Evolutionary conservation across 2,329 filamentous ascomycete species (phyloP), one percentile per base, ranked within the genome.

Genomic region (Apiospora aurea): DNA sequence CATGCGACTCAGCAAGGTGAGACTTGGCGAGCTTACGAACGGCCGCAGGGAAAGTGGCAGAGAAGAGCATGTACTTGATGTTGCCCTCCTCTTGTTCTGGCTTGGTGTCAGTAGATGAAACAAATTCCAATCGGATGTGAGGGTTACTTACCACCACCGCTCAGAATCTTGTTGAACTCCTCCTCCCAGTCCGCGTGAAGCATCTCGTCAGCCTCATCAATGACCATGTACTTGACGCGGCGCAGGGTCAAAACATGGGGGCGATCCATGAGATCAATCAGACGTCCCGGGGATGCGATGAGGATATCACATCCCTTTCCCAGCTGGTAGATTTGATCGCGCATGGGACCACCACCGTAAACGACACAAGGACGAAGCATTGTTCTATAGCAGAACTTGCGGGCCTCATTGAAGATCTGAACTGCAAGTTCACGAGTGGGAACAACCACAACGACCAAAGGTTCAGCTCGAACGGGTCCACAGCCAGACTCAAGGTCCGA

Each of bases 161-260:
- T 86, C 81, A 98, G 91, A 72, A 98, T 93, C 77, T 90, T 90
- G 61, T 87, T 87, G 73, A 98, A 87, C 4, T 95, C 91, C 0
- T 90, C 87, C 51, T 92, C 88, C 94, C 96, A 98, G 77, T 95
- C 93, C 1, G 86, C 80, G 0, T 92, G 87, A 0, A 99, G 88
- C 87, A 99, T 92, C 84, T 99, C 96, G 79, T 99, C 96, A 0
- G 96, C 96, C 80, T 99, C 96, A 73, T 98, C 96, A 74, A 99
- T 91, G 75, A 98, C 89, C 75, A 90, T 90, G 83, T 91, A 96
- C 82, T 92, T 92, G 73, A 98, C 87, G 53, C 96, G 93, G 29
- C 87, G 87, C 69, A 98, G 86, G 0, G 91, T 93, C 1, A 98
- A 83, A 18, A 93, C 78, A 21, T 91, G 82, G 0, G 91, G 89